Conservation (phyloP, 345 rosid genomes). For the Rhizophora mangle region DNA sequence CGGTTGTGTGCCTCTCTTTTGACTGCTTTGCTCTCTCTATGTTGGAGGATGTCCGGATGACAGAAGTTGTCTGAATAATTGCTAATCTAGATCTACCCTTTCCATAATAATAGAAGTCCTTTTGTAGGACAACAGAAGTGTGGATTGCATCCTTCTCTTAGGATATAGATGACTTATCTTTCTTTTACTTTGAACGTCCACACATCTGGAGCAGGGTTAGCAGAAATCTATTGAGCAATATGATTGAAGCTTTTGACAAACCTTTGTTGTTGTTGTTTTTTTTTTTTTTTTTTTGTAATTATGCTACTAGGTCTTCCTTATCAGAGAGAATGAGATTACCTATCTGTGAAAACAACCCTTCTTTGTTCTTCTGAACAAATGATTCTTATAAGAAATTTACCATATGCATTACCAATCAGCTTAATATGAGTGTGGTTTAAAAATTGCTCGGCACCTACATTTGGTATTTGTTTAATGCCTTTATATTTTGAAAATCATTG, state of each 20-base stretch:
- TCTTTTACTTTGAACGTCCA: no score
- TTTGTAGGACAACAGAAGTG: no score
- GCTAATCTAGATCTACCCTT: not conserved
- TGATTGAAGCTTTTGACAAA: no score
- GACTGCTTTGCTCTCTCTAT: no score
- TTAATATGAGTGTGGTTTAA: not conserved
- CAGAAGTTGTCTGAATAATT: not conserved
- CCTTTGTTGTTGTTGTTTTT: no score
- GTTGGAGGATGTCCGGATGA: not conserved
- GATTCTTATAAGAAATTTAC: not conserved
- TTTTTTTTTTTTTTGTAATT: no score
- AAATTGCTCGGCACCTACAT: not conserved
- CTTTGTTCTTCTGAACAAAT: no score
- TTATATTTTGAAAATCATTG: conserved; percentile 15
- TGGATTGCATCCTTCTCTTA: not conserved
- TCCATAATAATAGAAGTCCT: not conserved
- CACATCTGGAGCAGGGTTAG: no score
- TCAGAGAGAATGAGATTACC: not conserved
- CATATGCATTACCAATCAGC: not conserved
- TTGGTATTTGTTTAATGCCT: not conserved
- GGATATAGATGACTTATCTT: not conserved
- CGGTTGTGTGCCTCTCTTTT: no score
- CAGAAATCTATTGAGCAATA: no score
- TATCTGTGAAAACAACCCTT: no score
- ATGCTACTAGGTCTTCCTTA: not conserved